These are phyloP conservation scores for Paspalum vaginatum DNA, from an alignment of 176 grass and related monocot genomes.

Conservation along the genomic window DNA sequence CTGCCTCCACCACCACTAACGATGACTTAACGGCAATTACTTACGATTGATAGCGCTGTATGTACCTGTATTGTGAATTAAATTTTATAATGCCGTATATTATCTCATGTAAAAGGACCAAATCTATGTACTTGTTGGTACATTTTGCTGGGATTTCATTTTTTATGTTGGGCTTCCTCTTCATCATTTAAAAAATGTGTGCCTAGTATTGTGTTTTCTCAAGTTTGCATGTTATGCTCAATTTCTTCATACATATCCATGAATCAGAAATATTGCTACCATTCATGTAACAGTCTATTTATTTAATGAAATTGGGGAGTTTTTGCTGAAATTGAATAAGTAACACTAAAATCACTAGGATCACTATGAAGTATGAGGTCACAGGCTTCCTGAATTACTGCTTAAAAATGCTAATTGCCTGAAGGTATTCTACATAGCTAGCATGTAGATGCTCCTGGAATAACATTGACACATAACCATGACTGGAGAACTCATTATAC, in stretches of 20 bases:
- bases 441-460: constrained; percentile 3
- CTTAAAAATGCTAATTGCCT: background rate
- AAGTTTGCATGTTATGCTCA: constrained; percentile 17
- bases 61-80: background rate
- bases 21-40: background rate
- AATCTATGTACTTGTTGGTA: background rate
- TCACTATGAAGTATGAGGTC: constrained; percentile 27
- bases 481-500: background rate
- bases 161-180: background rate
- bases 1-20: too few species aligned
- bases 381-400: background rate
- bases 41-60: background rate
- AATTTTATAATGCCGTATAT: background rate
- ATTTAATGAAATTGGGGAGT: background rate
- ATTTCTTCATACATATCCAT: background rate
- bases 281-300: background rate
- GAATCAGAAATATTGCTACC: background rate
- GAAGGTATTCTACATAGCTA: constrained; percentile 17
- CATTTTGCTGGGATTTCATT: constrained; percentile 1
- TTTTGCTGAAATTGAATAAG: constrained; percentile 15
- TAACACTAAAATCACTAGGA: constrained; percentile 28
- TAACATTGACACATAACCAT: constrained; percentile 4
- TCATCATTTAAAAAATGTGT: background rate
- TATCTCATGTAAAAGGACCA: background rate
- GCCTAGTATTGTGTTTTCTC: background rate